These are phyloP conservation scores for Zalaria sp. DNA, from an alignment of 2,329 filamentous ascomycete species.

Conservation along the genomic window DNA sequence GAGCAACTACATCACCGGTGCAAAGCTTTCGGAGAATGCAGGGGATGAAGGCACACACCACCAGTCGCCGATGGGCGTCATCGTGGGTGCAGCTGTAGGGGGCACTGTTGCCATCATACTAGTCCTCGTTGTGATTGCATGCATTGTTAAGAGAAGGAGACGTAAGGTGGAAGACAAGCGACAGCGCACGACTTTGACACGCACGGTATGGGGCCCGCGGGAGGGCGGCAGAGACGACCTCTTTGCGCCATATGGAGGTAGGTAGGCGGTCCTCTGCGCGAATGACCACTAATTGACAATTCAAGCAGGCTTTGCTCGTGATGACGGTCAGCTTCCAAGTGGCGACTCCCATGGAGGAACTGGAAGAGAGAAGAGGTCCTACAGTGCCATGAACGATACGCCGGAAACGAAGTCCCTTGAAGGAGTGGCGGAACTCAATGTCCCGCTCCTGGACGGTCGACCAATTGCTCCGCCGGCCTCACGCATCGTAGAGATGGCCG, in stretches of 20 bases:
- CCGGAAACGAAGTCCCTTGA: neutral
- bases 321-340: neutral
- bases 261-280: slow-evolving; percentile 2
- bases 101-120: slow-evolving; percentile 7
- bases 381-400: neutral
- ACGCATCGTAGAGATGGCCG: slow-evolving; percentile 7
- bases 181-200: slow-evolving; percentile 8
- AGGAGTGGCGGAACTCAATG: neutral
- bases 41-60: no score
- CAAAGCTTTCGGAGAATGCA: slow-evolving; percentile 4
- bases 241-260: slow-evolving; percentile 16
- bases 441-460: slow-evolving; percentile 7
- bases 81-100: slow-evolving; percentile 11
- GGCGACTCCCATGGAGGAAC: neutral
- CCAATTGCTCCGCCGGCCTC: slow-evolving; percentile 1
- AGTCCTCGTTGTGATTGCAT: slow-evolving; percentile 8
- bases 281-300: neutral
- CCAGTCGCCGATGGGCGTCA: slow-evolving; percentile 2
- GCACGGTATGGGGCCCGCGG: slow-evolving; percentile 6
- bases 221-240: slow-evolving; percentile 10
- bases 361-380: neutral
- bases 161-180: slow-evolving; percentile 10
- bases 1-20: slow-evolving; percentile 12
- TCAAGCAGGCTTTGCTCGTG: neutral
- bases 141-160: slow-evolving; percentile 6